phyloP scores from a whole-genome alignment of 768 basidiomycete species.

The Podaxis sp. region DNA sequence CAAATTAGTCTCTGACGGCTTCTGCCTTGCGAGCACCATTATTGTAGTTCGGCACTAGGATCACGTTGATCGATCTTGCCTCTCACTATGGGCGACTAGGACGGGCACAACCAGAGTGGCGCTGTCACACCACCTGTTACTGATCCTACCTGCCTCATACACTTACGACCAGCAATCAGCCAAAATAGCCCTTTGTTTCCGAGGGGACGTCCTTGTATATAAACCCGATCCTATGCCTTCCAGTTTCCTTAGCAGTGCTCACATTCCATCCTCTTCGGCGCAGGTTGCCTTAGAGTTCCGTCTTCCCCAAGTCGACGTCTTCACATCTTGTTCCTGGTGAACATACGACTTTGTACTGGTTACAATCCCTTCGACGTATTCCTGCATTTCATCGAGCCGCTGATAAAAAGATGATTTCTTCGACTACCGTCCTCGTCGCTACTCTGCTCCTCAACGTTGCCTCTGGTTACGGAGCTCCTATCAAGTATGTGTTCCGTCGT shows the following conservation, averaged over 20 bases:
- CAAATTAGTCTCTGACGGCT: too few relatives aligned
- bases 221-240: slow-evolving; percentile 18
- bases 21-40: too few relatives aligned
- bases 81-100: neutral
- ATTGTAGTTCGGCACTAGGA: too few relatives aligned
- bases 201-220: slow-evolving; percentile 23
- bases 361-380: slow-evolving; percentile 21
- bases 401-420: slow-evolving; percentile 36
- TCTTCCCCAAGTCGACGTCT: slow-evolving; percentile 36
- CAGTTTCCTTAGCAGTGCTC: slow-evolving; percentile 41
- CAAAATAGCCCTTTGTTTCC: neutral
- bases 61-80: too few relatives aligned
- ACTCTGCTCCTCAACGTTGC: slow-evolving; percentile 35
- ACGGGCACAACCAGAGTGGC: neutral
- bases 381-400: slow-evolving; percentile 14
- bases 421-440: slow-evolving; percentile 31
- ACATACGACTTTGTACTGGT: slow-evolving; percentile 20
- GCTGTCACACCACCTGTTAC: neutral
- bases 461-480: slow-evolving; percentile 32
- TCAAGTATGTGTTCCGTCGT: slow-evolving; percentile 24
- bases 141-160: neutral
- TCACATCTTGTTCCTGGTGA: slow-evolving; percentile 21
- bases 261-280: slow-evolving; percentile 34
- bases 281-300: slow-evolving; percentile 41
- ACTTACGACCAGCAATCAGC: slow-evolving; percentile 2